Conservation (phyloP, 2,329 filamentous ascomycete genomes). For the Clonostachys solani region DNA sequence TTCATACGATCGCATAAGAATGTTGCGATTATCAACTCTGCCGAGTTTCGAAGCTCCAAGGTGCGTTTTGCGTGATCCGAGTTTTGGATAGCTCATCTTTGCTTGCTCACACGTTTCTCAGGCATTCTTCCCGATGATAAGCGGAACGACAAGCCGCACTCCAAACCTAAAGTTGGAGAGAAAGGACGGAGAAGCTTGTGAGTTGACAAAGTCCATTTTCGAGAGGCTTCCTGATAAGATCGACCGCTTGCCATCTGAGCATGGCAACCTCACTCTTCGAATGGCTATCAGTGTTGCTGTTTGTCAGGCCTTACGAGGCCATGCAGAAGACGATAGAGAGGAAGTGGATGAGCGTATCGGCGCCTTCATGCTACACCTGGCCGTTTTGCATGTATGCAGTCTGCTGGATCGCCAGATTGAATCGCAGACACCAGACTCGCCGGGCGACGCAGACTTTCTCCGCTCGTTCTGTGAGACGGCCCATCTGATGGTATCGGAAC, state of each 20-base stretch:
- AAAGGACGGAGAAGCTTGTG: background rate
- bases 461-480: conserved; percentile 4
- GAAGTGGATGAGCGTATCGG: conserved; percentile 4
- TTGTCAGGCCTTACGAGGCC: conserved; percentile 1
- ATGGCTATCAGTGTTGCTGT: background rate
- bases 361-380: conserved; percentile 7
- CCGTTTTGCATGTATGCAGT: conserved; percentile 3
- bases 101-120: background rate
- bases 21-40: conserved; percentile 57
- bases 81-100: background rate
- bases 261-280: background rate
- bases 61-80: conserved; percentile 22
- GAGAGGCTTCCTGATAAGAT: too few species aligned
- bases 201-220: background rate
- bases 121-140: conserved; percentile 2
- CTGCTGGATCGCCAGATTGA: conserved; percentile 5
- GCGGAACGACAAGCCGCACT: background rate
- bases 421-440: background rate
- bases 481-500: background rate
- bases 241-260: background rate
- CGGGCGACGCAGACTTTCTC: conserved; percentile 4
- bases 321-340: background rate
- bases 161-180: too few species aligned
- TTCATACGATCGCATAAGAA: conserved; percentile 54
- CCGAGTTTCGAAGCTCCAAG: conserved; percentile 63